Evolutionary conservation across 2,329 filamentous ascomycete genomes (phyloP), one percentile per base, ranked within the genome.

Genomic region (Neonectria hederae): DNA sequence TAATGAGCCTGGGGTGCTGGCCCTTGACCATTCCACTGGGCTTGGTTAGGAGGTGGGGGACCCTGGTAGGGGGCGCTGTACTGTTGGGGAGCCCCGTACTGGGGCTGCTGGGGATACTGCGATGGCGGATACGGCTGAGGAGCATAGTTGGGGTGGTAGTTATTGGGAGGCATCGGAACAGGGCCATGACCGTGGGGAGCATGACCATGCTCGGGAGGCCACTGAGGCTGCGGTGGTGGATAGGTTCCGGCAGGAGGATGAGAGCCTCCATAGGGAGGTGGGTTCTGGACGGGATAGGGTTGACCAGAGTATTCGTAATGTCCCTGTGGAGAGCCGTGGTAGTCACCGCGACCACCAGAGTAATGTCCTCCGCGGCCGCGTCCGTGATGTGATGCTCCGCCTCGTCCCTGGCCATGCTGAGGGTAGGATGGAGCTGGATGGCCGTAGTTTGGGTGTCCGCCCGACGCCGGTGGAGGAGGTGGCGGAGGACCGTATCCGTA

Each of bases 71-170:
- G 75, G 38, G 75, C 72, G 11, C 68, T 66, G 40, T 81, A 81
- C 38, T 76, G 76, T 57, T 80, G 79, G 28, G 80, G 77, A 46
- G 79, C 74, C 13, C 76, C 76, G 65, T 85, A 85, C 14, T 80
- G 76, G 40, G 82, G 78, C 56, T 82, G 82, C 65, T 83, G 83
- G 13, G 78, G 72, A 63, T 81, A 81, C 57, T 82, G 80, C 24
- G 79, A 61, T 48, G 77, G 73, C 32, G 76, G 76, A 63, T 88
- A 89, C 9, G 81, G 76, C 69, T 88, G 87, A 43, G 84, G 83
- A 42, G 86, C 82, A 72, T 87, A 89, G 75, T 86, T 87, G 35
- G 85, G 85, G 68, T 88, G 86, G 70, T 88, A 88, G 70, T 85
- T 86, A 65, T 83, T 80, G 32, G 84, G 77, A 54, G 85, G 81